Percentiles rank a stretch among this genome's conserved stretches.
phyloP scores from a whole-genome alignment of 1,284 basidiomycete genomes.

The Ustilago shanxiensis region DNA sequence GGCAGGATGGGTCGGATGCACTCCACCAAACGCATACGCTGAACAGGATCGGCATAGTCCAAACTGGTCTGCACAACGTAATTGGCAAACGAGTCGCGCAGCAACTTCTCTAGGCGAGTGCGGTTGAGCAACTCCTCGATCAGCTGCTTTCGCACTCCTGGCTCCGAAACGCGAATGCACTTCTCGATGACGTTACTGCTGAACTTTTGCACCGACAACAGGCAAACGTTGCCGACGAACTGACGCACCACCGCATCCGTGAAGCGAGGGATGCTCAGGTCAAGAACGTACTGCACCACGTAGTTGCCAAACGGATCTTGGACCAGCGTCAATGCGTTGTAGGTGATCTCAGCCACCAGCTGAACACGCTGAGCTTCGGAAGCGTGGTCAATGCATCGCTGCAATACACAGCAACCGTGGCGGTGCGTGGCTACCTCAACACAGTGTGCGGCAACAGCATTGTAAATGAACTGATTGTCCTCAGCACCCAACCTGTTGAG shows the following conservation, averaged over 20 bases:
- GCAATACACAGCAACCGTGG: constrained; percentile 98
- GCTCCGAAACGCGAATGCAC: constrained; percentile 98
- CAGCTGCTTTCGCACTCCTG: constrained; percentile 90
- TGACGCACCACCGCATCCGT: constrained; percentile 97
- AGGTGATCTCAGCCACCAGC: constrained; percentile 98
- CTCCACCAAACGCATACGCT: constrained; percentile 67
- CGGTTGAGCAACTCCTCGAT: constrained; percentile 96
- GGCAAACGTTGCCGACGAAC: constrained; percentile 97
- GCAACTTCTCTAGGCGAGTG: constrained; percentile 91
- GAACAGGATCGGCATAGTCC: constrained; percentile 68
- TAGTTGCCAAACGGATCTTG: constrained; percentile 99
- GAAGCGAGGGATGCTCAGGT: constrained; percentile 97
- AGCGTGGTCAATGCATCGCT: constrained; percentile 98
- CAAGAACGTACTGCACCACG: constrained; percentile 96
- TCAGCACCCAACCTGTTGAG: constrained; percentile 96
- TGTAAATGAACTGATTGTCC: constrained; percentile 99
- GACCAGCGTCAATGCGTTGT: constrained; percentile 95
- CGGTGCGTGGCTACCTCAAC: constrained; percentile 99
- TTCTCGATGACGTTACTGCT: constrained; percentile 95
- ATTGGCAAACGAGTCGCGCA: constrained; percentile 77
- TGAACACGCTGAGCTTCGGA: constrained; percentile 95
- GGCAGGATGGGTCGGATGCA: constrained; percentile 69
- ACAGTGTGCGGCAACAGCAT: constrained; percentile 97
- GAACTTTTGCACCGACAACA: constrained; percentile 98
- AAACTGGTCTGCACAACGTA: constrained; percentile 69